Conservation (phyloP, 352 stramenopile genomes). For the Phytopythium kandeliae region DNA sequence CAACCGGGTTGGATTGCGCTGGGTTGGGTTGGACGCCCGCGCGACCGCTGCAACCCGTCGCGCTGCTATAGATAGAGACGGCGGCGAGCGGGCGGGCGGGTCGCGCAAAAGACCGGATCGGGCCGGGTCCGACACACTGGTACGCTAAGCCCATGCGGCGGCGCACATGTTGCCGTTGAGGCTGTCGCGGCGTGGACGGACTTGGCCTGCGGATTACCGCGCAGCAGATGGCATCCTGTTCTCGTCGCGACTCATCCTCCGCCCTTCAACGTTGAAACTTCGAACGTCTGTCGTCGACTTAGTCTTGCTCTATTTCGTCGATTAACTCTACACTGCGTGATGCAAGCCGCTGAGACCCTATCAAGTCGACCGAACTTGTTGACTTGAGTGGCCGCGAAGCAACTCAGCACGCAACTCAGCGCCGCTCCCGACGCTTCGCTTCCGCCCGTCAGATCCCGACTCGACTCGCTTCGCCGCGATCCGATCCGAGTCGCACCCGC, state of each 20-base stretch:
- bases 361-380: neutral
- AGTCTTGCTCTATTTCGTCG: neutral
- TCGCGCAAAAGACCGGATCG: neutral
- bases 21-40: too few species aligned
- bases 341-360: too few species aligned
- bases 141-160: too few species aligned
- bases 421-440: neutral
- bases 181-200: too few species aligned
- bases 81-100: neutral
- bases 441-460: neutral
- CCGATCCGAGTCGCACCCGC: neutral
- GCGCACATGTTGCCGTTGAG: too few species aligned
- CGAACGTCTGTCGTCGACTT: conserved; percentile 2
- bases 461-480: too few species aligned
- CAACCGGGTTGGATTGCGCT: too few species aligned
- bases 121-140: too few species aligned
- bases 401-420: too few species aligned
- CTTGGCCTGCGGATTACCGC: too few species aligned
- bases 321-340: too few species aligned
- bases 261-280: neutral
- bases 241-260: neutral
- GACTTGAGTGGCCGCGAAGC: too few species aligned
- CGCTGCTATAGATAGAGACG: conserved; percentile 1
- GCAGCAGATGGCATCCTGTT: neutral
- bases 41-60: neutral